Evolutionary conservation across 2,329 filamentous ascomycete genomes (phyloP), one percentile per base, ranked within the genome.

Genomic region (Clarireedia paspali): DNA sequence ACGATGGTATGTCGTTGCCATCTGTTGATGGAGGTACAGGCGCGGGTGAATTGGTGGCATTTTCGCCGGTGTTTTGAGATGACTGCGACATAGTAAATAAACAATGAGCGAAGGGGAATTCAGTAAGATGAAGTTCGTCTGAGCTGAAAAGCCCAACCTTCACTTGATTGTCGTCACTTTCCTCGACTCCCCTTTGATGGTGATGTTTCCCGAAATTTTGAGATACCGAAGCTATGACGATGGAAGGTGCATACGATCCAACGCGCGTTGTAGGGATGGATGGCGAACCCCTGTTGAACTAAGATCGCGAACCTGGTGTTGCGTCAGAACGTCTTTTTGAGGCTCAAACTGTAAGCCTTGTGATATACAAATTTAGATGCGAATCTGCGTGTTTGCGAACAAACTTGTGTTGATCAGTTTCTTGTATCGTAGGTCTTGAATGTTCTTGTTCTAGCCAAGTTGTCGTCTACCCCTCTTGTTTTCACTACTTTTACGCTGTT

Each of bases 21-120:
- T 51, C 62, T 63, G 52, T 59, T 59, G 60, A 56, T 34, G 60
- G 56, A 7, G 59, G 54, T 26, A 52, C 55, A 26, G 58, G 55
- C 20, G 50, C 49, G 38, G 50, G 39, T 9, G 50, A 47, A 50
- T 39, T 6, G 6, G 46, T 59, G 49, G 48, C 62, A 54, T 57
- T 57, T 51, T 46, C 48, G 53, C 55, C 45, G 48, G 50, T 50
- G 30, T 58, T 54, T 54, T 17, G 50, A 15, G 57, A 54, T 36
- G 50, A 48, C 24, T 57, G 12, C 17, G 54, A 34, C 57, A 59
- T 59, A n/a, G 45, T 17, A 55, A 50, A 55, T 14, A 15, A 45
- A 55, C 23, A 47, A 47, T 27, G 10, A 26, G 20, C 9, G 48
- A 48, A 45, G 36, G 39, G 20, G 45, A 54, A 38, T 44, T 53